Percentiles rank a stretch among this genome's conserved stretches.
These are phyloP conservation scores for Aspergillus oerlinghausenensis DNA, from an alignment of 2,329 filamentous ascomycete genomes.

Conservation along the genomic window DNA sequence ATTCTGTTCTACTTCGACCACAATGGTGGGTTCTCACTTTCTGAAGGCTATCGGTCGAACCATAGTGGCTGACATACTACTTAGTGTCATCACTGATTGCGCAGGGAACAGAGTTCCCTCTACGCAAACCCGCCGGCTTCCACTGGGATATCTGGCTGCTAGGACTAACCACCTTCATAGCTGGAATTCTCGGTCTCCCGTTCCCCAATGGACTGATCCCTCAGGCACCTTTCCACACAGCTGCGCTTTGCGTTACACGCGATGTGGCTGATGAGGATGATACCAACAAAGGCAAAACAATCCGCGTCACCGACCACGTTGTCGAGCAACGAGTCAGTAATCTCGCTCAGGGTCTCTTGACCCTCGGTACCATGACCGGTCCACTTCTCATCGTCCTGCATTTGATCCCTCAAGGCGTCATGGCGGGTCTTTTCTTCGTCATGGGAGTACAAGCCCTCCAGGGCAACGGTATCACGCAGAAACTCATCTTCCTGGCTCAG, in stretches of 20 bases:
- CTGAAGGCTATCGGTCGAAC: neutral
- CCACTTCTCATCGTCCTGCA: conserved; percentile 70
- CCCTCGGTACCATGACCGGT: conserved; percentile 72
- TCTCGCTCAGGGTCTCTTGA: conserved; percentile 70
- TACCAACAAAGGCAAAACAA: conserved; percentile 53
- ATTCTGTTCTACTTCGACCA: conserved; percentile 89
- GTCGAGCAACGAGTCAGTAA: conserved; percentile 74
- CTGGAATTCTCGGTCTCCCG: conserved; percentile 70
- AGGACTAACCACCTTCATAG: conserved; percentile 70
- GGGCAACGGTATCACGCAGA: conserved; percentile 71
- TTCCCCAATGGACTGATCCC: conserved; percentile 81
- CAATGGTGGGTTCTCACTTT: conserved; percentile 56
- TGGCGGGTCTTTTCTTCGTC: conserved; percentile 78
- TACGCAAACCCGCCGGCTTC: conserved; percentile 75
- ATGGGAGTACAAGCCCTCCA: conserved; percentile 77
- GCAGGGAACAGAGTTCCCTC: conserved; percentile 76
- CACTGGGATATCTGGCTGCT: conserved; percentile 83
- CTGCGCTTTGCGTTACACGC: conserved; percentile 68
- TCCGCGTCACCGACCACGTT: conserved; percentile 59
- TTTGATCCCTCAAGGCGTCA: conserved; percentile 72
- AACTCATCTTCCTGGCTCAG: conserved; percentile 64
- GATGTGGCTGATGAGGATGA: conserved; percentile 54
- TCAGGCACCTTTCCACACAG: conserved; percentile 77
- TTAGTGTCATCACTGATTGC: conserved; percentile 75
- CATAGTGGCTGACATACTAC: neutral